Conservation (phyloP, 805 yeast species). For the Sugiyamaella boreocaroliniensis region DNA sequence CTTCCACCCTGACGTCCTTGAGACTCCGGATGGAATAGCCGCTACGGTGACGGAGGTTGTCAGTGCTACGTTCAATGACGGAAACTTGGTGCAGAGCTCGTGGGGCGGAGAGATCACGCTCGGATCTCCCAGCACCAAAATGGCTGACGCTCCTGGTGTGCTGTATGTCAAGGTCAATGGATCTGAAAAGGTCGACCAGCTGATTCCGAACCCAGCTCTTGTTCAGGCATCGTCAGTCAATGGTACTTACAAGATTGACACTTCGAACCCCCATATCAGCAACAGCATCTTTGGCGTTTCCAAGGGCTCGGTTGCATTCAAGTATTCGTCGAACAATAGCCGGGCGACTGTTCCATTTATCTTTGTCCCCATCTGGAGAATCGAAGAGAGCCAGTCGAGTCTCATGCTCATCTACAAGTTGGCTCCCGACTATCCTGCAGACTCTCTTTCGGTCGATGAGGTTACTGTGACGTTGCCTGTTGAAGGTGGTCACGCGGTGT, state of each 20-base stretch:
- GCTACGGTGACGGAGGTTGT: conserved; percentile 82
- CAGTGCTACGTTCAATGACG: conserved; percentile 67
- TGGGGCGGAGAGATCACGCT: conserved; percentile 83
- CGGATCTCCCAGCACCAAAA: conserved; percentile 43
- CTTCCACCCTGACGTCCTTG: conserved; percentile 27
- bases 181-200: conserved; percentile 37
- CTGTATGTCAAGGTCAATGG: conserved; percentile 8
- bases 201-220: conserved; percentile 48
- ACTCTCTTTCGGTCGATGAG: conserved; percentile 40
- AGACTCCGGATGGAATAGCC: conserved; percentile 38
- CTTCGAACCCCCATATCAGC: conserved; percentile 9
- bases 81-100: conserved; percentile 51
- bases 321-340: conserved; percentile 51
- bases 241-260: conserved; percentile 11
- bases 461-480: conserved; percentile 56
- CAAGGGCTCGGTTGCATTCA: conserved; percentile 59
- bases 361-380: conserved; percentile 82
- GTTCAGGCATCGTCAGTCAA: conserved; percentile 39
- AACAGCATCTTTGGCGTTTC: conserved; percentile 5
- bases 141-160: conserved; percentile 2
- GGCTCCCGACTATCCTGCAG: conserved; percentile 40
- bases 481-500: conserved; percentile 49
- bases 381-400: conserved; percentile 77
- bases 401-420: conserved; percentile 67
- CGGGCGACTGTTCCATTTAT: conserved; percentile 45